Evolutionary conservation across 78 protist genomes (phyloP).

Genomic region (Bigelowiella natans): DNA sequence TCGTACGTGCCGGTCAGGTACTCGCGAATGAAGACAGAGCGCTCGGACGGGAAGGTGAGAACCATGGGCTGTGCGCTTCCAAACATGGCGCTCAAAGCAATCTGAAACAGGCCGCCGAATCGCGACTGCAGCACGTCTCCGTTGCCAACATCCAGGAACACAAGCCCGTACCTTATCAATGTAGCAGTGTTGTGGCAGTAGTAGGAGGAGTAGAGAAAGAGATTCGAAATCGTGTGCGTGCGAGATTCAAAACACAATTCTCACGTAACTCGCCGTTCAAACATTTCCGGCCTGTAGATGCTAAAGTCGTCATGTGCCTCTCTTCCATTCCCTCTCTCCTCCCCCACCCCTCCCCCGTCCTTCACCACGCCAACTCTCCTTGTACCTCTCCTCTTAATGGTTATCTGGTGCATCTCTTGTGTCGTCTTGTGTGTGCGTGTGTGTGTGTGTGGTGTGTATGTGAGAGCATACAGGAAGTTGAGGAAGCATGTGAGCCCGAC

Average conservation of each 20-base stretch:
- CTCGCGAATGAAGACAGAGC: slow-evolving; percentile 30
- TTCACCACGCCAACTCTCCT: background rate
- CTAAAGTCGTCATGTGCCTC: background rate
- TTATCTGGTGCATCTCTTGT: background rate
- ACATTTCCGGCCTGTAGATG: background rate
- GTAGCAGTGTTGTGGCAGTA: background rate
- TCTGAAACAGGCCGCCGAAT: slow-evolving; percentile 2
- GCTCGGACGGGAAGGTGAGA: slow-evolving; percentile 29
- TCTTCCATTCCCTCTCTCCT: background rate
- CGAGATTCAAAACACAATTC: too few species aligned
- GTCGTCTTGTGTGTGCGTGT: too few species aligned
- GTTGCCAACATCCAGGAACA: background rate
- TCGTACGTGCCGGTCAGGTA: slow-evolving; percentile 22
- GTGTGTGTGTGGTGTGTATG: too few species aligned
- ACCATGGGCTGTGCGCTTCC: slow-evolving; percentile 25
- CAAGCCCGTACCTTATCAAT: background rate
- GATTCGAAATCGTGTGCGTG: too few species aligned
- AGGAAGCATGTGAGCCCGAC: background rate
- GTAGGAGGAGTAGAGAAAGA: too few species aligned
- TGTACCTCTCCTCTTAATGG: background rate
- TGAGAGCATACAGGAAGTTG: background rate
- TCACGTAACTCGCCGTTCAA: background rate
- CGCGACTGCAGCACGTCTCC: background rate
- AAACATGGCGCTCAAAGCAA: slow-evolving; percentile 33
- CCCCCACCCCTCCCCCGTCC: too few species aligned